phyloP scores from a whole-genome alignment of 2,329 filamentous ascomycete species.

The Talaromyces marneffei region DNA sequence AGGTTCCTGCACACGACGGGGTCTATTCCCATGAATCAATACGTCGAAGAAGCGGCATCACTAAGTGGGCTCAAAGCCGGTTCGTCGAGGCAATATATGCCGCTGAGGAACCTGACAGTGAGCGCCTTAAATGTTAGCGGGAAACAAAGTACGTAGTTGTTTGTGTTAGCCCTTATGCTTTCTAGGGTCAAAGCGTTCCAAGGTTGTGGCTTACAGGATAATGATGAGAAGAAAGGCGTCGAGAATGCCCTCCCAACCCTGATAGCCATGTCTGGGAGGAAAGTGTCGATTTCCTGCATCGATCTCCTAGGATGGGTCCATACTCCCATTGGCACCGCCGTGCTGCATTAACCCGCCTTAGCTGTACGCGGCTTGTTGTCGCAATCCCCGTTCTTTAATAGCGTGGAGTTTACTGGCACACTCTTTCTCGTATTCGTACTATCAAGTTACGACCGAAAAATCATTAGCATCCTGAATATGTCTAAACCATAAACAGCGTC shows the following conservation, averaged over 20 bases:
- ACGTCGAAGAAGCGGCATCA: constrained; percentile 11
- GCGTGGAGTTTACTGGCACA: constrained; percentile 41
- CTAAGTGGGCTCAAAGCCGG: constrained; percentile 7
- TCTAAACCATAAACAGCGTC: too few relatives aligned
- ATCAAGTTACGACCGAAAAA: neutral
- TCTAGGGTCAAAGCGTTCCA: neutral
- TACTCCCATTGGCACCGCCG: constrained; percentile 22
- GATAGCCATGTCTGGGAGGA: neutral
- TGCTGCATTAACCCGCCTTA: constrained; percentile 32
- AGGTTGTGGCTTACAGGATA: neutral
- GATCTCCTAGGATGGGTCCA: too few relatives aligned
- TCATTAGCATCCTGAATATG: too few relatives aligned
- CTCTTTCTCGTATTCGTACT: constrained; percentile 41
- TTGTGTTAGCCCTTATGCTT: neutral
- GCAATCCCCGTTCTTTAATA: constrained; percentile 41
- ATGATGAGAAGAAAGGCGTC: neutral
- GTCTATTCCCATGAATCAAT: constrained; percentile 17
- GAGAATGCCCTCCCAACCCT: neutral
- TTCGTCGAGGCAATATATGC: constrained; percentile 16
- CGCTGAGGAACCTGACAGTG: constrained; percentile 13
- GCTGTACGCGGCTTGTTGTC: constrained; percentile 24
- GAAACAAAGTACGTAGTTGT: neutral
- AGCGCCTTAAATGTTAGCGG: neutral
- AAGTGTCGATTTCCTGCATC: neutral
- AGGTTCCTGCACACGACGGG: constrained; percentile 19